A percentile compares a stretch with the other conserved stretches of the same genome.
Conservation (phyloP, 2,329 filamentous ascomycete species). For the Claviceps fusiformis region DNA sequence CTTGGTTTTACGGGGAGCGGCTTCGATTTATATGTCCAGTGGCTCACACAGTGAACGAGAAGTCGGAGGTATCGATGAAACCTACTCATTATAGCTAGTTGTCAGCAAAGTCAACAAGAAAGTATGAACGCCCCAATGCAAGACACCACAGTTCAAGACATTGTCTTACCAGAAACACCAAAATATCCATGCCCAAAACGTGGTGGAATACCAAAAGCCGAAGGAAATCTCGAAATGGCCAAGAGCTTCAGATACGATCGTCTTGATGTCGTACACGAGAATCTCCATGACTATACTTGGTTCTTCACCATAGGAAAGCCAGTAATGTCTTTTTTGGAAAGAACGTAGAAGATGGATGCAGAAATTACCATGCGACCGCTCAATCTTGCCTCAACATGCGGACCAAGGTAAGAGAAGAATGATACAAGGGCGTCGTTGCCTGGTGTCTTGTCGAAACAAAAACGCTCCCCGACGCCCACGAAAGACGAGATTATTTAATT, state of each 20-base stretch:
- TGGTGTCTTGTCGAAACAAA: neutral
- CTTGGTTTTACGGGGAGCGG: slow-evolving; percentile 70
- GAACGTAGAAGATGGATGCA: neutral
- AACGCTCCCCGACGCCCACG: neutral
- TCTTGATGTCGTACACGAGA: slow-evolving; percentile 5
- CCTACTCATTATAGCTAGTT: slow-evolving; percentile 31
- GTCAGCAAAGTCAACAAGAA: neutral
- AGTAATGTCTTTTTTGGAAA: neutral
- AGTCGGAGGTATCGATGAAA: slow-evolving; percentile 78
- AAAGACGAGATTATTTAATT: neutral
- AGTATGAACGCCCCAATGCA: neutral
- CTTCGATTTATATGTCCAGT: slow-evolving; percentile 77
- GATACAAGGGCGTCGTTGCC: neutral
- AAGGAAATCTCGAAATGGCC: slow-evolving; percentile 11
- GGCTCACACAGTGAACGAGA: slow-evolving; percentile 71
- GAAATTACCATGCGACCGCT: neutral
- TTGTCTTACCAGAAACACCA: slow-evolving; percentile 33
- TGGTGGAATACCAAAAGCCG: slow-evolving; percentile 28
- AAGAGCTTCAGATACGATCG: slow-evolving; percentile 5
- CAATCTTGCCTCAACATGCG: neutral
- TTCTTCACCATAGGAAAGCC: neutral
- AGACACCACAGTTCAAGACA: neutral
- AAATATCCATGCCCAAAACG: slow-evolving; percentile 33
- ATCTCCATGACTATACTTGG: neutral
- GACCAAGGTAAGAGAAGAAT: neutral